Conservation (phyloP, 805 yeast species). For the Wickerhamomyces strasburgensis region DNA sequence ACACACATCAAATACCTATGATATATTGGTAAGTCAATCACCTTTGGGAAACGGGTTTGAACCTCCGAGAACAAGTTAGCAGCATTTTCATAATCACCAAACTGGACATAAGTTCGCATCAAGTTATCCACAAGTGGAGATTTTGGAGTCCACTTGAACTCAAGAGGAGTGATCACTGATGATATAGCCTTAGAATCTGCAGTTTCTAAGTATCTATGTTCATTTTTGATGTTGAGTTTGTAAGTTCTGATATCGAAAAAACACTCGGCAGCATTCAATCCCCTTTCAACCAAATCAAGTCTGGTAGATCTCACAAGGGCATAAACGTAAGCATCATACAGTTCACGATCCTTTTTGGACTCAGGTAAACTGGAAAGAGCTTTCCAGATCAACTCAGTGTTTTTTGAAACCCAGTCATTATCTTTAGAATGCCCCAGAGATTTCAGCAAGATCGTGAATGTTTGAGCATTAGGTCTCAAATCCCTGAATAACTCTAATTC, state of each 20-base stretch:
- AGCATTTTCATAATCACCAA: constrained; percentile 15
- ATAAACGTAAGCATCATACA: constrained; percentile 17
- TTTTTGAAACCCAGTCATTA: constrained; percentile 5
- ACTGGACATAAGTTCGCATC: constrained; percentile 14
- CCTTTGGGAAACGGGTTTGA: constrained; percentile 9
- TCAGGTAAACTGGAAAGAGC: constrained; percentile 11
- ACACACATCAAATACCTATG: constrained; percentile 18
- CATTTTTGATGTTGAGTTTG: constrained; percentile 1
- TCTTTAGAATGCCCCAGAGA: constrained; percentile 15
- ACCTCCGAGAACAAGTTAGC: constrained; percentile 9
- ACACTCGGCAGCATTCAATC: constrained; percentile 14
- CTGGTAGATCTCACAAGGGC: constrained; percentile 15
- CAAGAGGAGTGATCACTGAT: background rate
- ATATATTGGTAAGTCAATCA: constrained; percentile 16
- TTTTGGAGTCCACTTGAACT: background rate
- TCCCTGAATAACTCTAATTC: constrained; percentile 15
- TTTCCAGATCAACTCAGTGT: constrained; percentile 13
- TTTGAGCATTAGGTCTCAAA: constrained; percentile 30
- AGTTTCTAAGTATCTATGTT: constrained; percentile 2
- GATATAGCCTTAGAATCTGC: background rate
- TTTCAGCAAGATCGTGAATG: constrained; percentile 27
- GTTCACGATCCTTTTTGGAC: constrained; percentile 11
- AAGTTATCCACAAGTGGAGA: constrained; percentile 16
- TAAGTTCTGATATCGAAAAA: constrained; percentile 15
- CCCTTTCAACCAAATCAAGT: constrained; percentile 14